phyloP scores from a whole-genome alignment of 257 asterid species.

The Coffea eugenioides region DNA sequence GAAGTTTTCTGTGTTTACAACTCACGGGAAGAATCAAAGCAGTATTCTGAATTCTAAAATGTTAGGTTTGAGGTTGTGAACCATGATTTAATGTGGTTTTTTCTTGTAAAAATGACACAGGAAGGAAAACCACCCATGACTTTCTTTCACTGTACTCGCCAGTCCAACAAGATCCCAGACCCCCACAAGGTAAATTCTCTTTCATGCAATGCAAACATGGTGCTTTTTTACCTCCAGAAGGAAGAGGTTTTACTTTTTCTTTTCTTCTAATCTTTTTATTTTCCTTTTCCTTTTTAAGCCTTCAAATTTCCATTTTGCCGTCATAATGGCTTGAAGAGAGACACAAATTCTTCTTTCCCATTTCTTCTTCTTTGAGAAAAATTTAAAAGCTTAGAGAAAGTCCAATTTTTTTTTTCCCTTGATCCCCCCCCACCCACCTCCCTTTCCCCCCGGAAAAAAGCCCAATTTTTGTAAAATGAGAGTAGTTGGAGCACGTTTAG shows the following conservation, averaged over 20 bases:
- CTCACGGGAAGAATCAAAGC: neutral
- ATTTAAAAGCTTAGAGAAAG: neutral
- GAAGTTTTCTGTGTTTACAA: neutral
- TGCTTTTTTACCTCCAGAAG: neutral
- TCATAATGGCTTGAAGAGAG: neutral
- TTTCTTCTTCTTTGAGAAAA: neutral
- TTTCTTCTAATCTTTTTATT: neutral
- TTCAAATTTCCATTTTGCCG: neutral
- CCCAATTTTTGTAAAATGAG: too few species aligned
- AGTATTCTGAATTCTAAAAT: neutral
- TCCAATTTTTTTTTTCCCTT: neutral
- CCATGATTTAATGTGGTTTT: conserved; percentile 5
- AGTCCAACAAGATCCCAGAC: conserved; percentile 80
- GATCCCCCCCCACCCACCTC: too few species aligned
- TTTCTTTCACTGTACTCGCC: conserved; percentile 85
- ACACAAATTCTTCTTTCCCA: neutral
- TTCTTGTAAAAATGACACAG: conserved; percentile 5
- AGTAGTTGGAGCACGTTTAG: neutral
- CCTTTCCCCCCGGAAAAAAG: too few species aligned
- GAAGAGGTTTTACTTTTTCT: neutral
- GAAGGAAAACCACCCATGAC: conserved; percentile 70
- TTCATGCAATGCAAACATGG: conserved; percentile 19
- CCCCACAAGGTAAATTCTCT: conserved; percentile 46
- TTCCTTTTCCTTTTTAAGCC: neutral
- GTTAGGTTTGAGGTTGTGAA: neutral